Base-by-base conservation (phyloP, 495 filamentous ascomycete species). In the Penicillium ochrochloron region DNA sequence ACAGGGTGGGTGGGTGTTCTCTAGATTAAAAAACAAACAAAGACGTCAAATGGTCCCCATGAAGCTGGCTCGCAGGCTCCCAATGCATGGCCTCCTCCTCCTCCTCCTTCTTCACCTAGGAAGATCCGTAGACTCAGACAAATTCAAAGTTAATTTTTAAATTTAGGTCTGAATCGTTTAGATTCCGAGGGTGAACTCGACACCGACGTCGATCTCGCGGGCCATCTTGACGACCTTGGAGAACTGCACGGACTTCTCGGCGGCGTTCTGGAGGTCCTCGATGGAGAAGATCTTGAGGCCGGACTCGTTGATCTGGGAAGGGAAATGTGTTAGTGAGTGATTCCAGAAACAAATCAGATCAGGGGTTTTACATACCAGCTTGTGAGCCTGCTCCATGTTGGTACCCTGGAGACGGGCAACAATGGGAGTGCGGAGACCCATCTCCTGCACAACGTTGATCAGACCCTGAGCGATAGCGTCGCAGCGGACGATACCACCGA, bases 231-330 rank as follows among this genome's bases (percentile, higher is more conserved):
- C 96, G 55, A 99, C 91, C 85, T 97, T 98, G 61, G 92, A 97
- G 76, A 99, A 93, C 81, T 99, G 95, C 72, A 99, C 95, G 2
- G 93, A 90, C 85, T 96, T 98, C 87, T 99, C 96, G 61, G 95
- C 95, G 55, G 95, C 96, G 75, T 79, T 94, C 82, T 98, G 96
- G 66, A 99, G 86, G 82, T 99, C 96, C 73, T 99, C 95, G 66
- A 99, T 97, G 59, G 91, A 96, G 85, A 99, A 99, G 80, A 99
- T 99, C 89, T 98, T 99, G 71, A 98, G 86, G 67, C 96, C 95
- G 54, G 93, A 96, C 71, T 98, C 93, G 82, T 97, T 96, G 83
- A 99, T 93, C 86, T 88, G 62, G 7, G 2, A 64, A 0, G 11
- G 10, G 25, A 11, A 15, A 50, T 25, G 9, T 31, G 46, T 65